A percentile compares a stretch with the other conserved stretches of the same genome.
Conservation (phyloP, 805 yeast species). For the Metschnikowia picachoensis region DNA sequence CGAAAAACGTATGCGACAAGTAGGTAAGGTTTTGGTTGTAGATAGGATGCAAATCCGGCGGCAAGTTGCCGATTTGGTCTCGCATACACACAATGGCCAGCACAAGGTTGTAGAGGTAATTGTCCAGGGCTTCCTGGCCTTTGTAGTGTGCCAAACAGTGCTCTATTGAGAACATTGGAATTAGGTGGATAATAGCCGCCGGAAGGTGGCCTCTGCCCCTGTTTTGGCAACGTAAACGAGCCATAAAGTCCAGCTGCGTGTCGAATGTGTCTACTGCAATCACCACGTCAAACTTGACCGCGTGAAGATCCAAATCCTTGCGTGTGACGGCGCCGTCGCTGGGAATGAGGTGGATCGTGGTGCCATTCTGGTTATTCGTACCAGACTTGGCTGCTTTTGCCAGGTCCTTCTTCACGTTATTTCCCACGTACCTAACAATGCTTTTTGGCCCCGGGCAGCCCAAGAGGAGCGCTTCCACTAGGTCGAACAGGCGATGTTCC, state of each 20-base stretch:
- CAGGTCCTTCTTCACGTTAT: slow-evolving; percentile 50
- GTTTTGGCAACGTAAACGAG: slow-evolving; percentile 28
- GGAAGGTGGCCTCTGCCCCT: slow-evolving; percentile 16
- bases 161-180: slow-evolving; percentile 78
- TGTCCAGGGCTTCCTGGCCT: slow-evolving; percentile 23
- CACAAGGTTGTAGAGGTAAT: slow-evolving; percentile 60
- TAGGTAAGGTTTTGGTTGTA: slow-evolving; percentile 63
- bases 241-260: slow-evolving; percentile 30
- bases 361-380: slow-evolving; percentile 12
- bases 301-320: slow-evolving; percentile 20
- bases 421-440: slow-evolving; percentile 60
- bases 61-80: slow-evolving; percentile 76
- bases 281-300: slow-evolving; percentile 50
- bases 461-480: slow-evolving; percentile 64
- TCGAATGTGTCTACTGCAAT: slow-evolving; percentile 64
- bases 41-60: slow-evolving; percentile 74
- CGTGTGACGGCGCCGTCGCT: slow-evolving; percentile 26
- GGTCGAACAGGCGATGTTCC: slow-evolving; percentile 61
- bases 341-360: slow-evolving; percentile 43
- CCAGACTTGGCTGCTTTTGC: slow-evolving; percentile 18
- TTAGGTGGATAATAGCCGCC: slow-evolving; percentile 62
- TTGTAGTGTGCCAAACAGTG: slow-evolving; percentile 60
- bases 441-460: slow-evolving; percentile 49
- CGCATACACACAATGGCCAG: slow-evolving; percentile 81
- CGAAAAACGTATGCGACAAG: slow-evolving; percentile 56